Conservation (phyloP, 306 rosid genomes). For the Vigna trinervia region DNA sequence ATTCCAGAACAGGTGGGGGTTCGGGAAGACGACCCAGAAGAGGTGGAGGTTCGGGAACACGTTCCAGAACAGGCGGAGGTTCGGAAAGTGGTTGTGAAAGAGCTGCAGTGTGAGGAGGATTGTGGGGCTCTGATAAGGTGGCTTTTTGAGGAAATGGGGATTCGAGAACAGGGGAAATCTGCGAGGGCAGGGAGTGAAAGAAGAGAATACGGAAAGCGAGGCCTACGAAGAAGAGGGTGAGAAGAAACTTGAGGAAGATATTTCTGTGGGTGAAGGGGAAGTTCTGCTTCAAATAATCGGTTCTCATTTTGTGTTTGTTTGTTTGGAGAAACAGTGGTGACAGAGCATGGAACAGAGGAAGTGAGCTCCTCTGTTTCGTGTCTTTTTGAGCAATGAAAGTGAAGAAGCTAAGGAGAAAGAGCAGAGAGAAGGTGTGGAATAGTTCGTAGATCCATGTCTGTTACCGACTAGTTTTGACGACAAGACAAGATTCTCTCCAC, state of each 20-base stretch:
- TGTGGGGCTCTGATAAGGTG: conserved; percentile 12
- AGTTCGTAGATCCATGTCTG: not conserved
- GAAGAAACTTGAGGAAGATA: conserved; percentile 55
- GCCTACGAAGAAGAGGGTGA: conserved; percentile 60
- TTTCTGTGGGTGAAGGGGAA: conserved; percentile 54
- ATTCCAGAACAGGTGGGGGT: not conserved
- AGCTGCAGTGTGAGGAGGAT: conserved; percentile 1
- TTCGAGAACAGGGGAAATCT: conserved; percentile 55
- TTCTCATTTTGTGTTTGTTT: conserved; percentile 51
- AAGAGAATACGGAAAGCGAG: conserved; percentile 69
- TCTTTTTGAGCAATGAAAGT: not conserved
- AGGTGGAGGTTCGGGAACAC: conserved; percentile 10
- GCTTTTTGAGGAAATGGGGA: conserved; percentile 56
- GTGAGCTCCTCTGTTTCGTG: not conserved
- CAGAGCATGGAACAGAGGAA: not conserved
- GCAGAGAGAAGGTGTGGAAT: not conserved
- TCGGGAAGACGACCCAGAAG: not conserved
- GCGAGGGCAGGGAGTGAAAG: conserved; percentile 55
- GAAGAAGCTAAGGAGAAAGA: not conserved
- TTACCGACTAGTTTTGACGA: not conserved
- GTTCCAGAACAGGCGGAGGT: not conserved
- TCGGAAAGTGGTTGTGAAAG: conserved; percentile 4
- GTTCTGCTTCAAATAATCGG: conserved; percentile 55
- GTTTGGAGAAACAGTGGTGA: not conserved
- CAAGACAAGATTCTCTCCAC: not conserved